phyloP scores from a whole-genome alignment of 2,329 filamentous ascomycete species.

The Xylariaceae sp. region DNA sequence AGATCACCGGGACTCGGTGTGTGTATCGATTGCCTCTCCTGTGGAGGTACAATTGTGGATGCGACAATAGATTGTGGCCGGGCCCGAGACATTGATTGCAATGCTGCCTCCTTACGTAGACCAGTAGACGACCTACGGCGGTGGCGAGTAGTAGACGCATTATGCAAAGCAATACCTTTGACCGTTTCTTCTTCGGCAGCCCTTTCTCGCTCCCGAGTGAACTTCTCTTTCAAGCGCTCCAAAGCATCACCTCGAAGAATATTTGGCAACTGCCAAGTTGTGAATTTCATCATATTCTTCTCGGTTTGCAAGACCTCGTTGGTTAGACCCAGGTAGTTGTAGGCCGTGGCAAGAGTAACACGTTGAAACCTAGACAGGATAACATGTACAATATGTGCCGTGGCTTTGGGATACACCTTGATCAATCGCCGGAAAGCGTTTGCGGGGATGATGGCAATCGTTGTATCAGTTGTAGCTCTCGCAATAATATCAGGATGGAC shows the following conservation, averaged over 20 bases:
- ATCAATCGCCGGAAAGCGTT: slow-evolving; percentile 92
- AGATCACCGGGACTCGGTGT: slow-evolving; percentile 71
- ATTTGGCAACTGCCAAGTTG: slow-evolving; percentile 85
- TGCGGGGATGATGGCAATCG: slow-evolving; percentile 95
- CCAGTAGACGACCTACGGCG: slow-evolving; percentile 67
- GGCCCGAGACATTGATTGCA: slow-evolving; percentile 58
- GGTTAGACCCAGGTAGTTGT: slow-evolving; percentile 87
- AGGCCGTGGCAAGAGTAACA: slow-evolving; percentile 89
- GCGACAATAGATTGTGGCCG: slow-evolving; percentile 41
- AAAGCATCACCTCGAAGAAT: slow-evolving; percentile 79
- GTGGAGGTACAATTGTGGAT: slow-evolving; percentile 37
- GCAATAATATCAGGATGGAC: slow-evolving; percentile 96
- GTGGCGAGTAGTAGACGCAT: slow-evolving; percentile 58
- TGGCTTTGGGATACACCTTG: slow-evolving; percentile 90
- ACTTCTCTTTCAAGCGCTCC: slow-evolving; percentile 86
- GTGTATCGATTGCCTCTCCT: slow-evolving; percentile 39
- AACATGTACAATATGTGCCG: slow-evolving; percentile 94
- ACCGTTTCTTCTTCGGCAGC: slow-evolving; percentile 73
- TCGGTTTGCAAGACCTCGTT: slow-evolving; percentile 90
- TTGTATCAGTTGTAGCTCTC: slow-evolving; percentile 92
- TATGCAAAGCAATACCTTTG: slow-evolving; percentile 95
- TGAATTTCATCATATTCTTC: slow-evolving; percentile 88
- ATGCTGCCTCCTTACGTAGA: slow-evolving; percentile 71
- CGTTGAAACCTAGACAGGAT: slow-evolving; percentile 91
- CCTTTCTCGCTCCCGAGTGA: slow-evolving; percentile 75